phyloP scores from a whole-genome alignment of 495 filamentous ascomycete genomes.

The Penicillium turbatum region DNA sequence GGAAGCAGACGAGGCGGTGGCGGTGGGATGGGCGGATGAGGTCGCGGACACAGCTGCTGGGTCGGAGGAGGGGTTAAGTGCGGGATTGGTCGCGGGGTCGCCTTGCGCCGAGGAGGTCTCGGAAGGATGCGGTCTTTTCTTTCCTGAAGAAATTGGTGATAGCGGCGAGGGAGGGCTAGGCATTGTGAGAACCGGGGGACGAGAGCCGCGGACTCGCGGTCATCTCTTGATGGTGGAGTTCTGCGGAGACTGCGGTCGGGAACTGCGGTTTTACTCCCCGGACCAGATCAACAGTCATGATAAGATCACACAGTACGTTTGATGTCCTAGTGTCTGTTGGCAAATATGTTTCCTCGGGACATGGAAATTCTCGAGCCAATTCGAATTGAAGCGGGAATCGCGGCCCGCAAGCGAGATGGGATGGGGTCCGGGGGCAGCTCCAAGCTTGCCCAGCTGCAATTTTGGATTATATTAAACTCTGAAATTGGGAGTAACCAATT shows the following conservation, averaged over 20 bases:
- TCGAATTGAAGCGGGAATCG: not conserved
- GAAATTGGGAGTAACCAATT: slow-evolving; percentile 1
- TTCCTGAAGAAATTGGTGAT: slow-evolving; percentile 36
- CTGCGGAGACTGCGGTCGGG: slow-evolving; percentile 28
- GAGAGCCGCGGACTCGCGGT: slow-evolving; percentile 30
- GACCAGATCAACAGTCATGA: slow-evolving; percentile 34
- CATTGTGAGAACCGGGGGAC: slow-evolving; percentile 31
- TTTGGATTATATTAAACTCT: slow-evolving; percentile 18
- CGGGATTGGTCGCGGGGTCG: slow-evolving; percentile 15
- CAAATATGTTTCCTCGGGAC: slow-evolving; percentile 2
- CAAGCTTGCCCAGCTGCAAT: slow-evolving; percentile 4
- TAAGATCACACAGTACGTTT: slow-evolving; percentile 19
- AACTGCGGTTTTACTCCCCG: slow-evolving; percentile 20
- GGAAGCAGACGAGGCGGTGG: slow-evolving; percentile 25
- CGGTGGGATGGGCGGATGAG: slow-evolving; percentile 18
- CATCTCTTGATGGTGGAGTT: slow-evolving; percentile 35
- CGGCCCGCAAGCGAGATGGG: slow-evolving; percentile 16
- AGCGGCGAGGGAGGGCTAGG: slow-evolving; percentile 36
- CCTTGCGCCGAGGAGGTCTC: slow-evolving; percentile 20
- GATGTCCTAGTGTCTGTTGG: not conserved
- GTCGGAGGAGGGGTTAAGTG: slow-evolving; percentile 14
- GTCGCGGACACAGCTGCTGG: slow-evolving; percentile 13
- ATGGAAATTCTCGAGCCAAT: not conserved
- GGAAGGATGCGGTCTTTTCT: slow-evolving; percentile 41
- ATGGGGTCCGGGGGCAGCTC: slow-evolving; percentile 1